Conservation (phyloP, 352 stramenopile species). For the Paralagenidium karlingii region DNA sequence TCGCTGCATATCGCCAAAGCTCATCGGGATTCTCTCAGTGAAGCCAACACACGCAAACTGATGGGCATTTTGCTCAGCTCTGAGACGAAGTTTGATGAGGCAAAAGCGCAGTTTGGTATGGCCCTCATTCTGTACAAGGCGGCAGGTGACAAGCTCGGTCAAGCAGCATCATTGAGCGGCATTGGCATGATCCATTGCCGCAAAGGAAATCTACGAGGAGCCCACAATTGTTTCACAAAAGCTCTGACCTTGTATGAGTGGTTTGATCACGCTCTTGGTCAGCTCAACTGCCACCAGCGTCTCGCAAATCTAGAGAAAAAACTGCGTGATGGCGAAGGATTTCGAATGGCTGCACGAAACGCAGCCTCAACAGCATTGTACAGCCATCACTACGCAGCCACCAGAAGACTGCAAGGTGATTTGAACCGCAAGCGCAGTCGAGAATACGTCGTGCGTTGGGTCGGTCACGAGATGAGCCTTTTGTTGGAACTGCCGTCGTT, state of each 20-base stretch:
- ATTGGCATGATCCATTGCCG: conserved; percentile 75
- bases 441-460: conserved; percentile 73
- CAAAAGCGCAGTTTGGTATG: conserved; percentile 66
- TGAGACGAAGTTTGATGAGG: conserved; percentile 73
- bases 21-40: conserved; percentile 45
- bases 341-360: conserved; percentile 39
- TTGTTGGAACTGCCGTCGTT: conserved; percentile 43
- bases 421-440: conserved; percentile 68
- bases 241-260: conserved; percentile 70
- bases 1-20: conserved; percentile 61
- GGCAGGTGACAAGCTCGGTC: conserved; percentile 57
- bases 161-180: conserved; percentile 56
- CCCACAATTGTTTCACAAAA: conserved; percentile 73
- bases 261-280: conserved; percentile 66
- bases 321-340: conserved; percentile 47
- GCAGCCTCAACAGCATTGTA: too few species aligned
- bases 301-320: conserved; percentile 80
- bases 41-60: conserved; percentile 65
- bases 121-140: conserved; percentile 67
- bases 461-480: conserved; percentile 72
- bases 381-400: conserved; percentile 72
- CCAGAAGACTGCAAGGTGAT: conserved; percentile 57
- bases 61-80: conserved; percentile 70
- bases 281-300: conserved; percentile 71
- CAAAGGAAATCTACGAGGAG: conserved; percentile 59